Conservation (phyloP, 345 rosid species). For the Physaria fendleri region DNA sequence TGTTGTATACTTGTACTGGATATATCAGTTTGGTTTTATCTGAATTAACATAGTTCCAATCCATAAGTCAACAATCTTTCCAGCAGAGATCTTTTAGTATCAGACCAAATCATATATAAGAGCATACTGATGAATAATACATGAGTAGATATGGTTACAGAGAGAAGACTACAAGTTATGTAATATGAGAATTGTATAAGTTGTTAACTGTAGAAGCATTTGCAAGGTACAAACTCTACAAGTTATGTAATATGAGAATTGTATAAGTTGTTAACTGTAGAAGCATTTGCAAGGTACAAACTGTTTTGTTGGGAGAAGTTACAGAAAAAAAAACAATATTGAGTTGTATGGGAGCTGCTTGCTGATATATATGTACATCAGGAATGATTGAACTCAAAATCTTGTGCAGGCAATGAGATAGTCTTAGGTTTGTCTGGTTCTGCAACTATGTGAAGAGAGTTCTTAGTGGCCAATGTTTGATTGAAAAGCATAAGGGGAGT, state of each 20-base stretch:
- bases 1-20: no score
- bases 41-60: no score
- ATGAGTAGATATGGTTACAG: background rate
- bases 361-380: slow-evolving; percentile 5
- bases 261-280: background rate
- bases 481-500: slow-evolving; percentile 17
- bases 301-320: slow-evolving; percentile 4
- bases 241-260: background rate
- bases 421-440: slow-evolving; percentile 13
- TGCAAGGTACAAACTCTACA: background rate
- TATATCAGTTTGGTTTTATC: no score
- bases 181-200: background rate
- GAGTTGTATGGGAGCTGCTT: background rate
- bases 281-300: background rate
- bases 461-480: slow-evolving; percentile 17
- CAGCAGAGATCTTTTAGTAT: slow-evolving; percentile 5
- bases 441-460: slow-evolving; percentile 17
- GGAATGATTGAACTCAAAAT: background rate
- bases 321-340: slow-evolving; percentile 7
- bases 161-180: background rate
- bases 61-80: no score
- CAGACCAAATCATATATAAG: background rate
- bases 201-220: background rate
- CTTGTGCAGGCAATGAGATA: background rate
- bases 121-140: background rate